Evolutionary conservation across 148 eudicot genomes (phyloP), one percentile per base, ranked within the genome.

Genomic region (Chenopodium suecicum): DNA sequence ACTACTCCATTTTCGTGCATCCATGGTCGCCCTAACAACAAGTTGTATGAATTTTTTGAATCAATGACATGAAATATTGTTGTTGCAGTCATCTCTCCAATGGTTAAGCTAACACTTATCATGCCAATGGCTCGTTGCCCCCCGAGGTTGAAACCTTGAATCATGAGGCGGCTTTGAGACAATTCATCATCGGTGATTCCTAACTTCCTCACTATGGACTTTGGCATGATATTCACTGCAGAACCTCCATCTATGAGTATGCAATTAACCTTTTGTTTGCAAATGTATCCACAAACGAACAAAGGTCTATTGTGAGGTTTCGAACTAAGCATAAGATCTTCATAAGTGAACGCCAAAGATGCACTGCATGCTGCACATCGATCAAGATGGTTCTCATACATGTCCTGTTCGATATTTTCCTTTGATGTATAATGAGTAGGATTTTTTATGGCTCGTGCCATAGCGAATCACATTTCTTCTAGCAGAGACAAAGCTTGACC

Each of bases 31-130:
- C 79, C 52, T 7, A 74, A 12, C 27, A 74, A 19, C 32, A 74
- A 22, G 2, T 74, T 74, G 3, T 25, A 74, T 2, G 62, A 74
- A 2, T 34, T 47, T 8, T 48, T 73, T 1, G 34, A n/a, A 16
- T 48, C 76, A 22, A 73, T 73, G 6, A 73, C 37, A 19, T 74
- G 63, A 27, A 74, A 74, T 6, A 74, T 54, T 10, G 77, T 48
- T 2, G 77, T 11, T 11, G 77, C 4, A 2, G 44, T 41, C 37
- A 50, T 17, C 9, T 74, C 77, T 1, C 77, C 64, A 23, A 74
- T 4, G 9, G 37, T 12, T 4, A 74, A 10, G 1, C 52, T 37
- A 1, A 74, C 22, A 0, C 41, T 50, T 1, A 74, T 74, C 14
- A 74, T 25, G 20, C 63, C 37, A 2, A 74, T 50, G 7, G 27